These are phyloP conservation scores for Saxophila tyrrhenica DNA, from an alignment of 495 filamentous ascomycete species.

Conservation along the genomic window DNA sequence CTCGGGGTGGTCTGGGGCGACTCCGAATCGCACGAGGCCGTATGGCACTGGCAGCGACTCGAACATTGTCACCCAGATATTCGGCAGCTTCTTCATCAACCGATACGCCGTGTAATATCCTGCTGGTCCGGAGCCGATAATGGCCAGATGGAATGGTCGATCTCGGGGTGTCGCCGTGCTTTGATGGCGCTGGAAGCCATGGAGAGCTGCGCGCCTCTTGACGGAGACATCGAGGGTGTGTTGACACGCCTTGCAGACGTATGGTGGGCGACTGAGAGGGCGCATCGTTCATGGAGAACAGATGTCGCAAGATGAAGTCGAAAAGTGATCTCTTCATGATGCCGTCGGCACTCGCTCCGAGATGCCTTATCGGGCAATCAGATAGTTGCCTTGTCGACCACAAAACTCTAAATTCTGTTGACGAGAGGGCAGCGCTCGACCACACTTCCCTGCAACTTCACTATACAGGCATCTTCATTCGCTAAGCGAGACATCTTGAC, in stretches of 20 bases:
- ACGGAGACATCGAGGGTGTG: constrained; percentile 1
- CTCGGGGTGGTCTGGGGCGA: constrained; percentile 94
- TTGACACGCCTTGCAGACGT: constrained; percentile 18
- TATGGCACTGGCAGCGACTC: constrained; percentile 87
- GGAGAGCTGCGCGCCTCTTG: neutral
- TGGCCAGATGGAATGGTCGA: constrained; percentile 61
- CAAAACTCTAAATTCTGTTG: no score
- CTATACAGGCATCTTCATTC: neutral
- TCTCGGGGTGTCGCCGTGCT: constrained; percentile 29
- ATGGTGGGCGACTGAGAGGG: constrained; percentile 3
- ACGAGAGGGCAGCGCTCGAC: no score
- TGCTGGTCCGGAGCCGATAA: constrained; percentile 90
- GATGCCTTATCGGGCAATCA: no score
- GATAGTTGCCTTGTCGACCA: no score
- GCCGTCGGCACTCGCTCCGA: no score
- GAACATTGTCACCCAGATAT: constrained; percentile 86
- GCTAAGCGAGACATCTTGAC: neutral
- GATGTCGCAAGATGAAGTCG: neutral
- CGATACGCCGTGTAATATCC: constrained; percentile 91
- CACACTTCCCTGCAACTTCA: neutral
- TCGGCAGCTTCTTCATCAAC: constrained; percentile 58
- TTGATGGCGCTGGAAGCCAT: constrained; percentile 5
- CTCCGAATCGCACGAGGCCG: constrained; percentile 82
- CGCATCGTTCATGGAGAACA: constrained; percentile 3
- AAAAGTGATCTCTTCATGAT: neutral